Evolutionary conservation across 345 rosid species (phyloP).

Genomic region (Aquilaria malaccensis): DNA sequence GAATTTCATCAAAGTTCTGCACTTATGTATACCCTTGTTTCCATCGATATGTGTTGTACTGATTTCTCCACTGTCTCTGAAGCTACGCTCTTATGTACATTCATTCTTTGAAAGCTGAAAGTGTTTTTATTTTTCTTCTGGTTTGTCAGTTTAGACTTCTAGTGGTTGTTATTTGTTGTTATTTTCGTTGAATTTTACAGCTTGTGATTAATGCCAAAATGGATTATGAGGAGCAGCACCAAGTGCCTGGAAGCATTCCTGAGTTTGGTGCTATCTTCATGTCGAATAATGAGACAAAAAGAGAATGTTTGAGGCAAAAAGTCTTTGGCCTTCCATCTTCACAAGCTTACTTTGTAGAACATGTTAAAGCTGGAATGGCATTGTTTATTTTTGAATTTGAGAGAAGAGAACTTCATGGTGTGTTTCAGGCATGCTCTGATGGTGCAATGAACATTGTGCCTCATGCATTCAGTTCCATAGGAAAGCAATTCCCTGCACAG

Average conservation of each 20-base stretch:
- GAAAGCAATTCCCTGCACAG: conserved; percentile 75
- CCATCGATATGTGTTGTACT: too few species aligned
- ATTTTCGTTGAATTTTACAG: conserved; percentile 28
- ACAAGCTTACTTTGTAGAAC: conserved; percentile 37
- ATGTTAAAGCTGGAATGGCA: conserved; percentile 65
- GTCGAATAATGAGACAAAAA: conserved; percentile 36
- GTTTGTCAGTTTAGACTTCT: background rate
- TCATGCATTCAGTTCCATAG: conserved; percentile 38
- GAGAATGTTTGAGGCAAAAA: conserved; percentile 38
- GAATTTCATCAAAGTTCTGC: too few species aligned
- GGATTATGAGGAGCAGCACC: conserved; percentile 16
- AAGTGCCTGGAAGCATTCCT: conserved; percentile 31
- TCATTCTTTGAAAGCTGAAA: too few species aligned
- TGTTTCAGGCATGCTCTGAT: conserved; percentile 50
- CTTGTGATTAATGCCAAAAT: conserved; percentile 14
- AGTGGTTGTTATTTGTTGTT: conserved; percentile 14
- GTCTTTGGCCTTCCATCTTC: conserved; percentile 56
- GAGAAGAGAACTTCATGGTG: conserved; percentile 58
- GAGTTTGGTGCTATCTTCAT: conserved; percentile 71
- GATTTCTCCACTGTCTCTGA: too few species aligned
- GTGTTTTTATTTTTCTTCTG: background rate
- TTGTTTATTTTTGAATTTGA: conserved; percentile 64
- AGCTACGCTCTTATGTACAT: too few species aligned
- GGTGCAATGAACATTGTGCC: conserved; percentile 60
- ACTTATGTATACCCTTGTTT: too few species aligned